These are phyloP conservation scores for Spathaspora boniae DNA, from an alignment of 805 yeast species.

Conservation along the genomic window DNA sequence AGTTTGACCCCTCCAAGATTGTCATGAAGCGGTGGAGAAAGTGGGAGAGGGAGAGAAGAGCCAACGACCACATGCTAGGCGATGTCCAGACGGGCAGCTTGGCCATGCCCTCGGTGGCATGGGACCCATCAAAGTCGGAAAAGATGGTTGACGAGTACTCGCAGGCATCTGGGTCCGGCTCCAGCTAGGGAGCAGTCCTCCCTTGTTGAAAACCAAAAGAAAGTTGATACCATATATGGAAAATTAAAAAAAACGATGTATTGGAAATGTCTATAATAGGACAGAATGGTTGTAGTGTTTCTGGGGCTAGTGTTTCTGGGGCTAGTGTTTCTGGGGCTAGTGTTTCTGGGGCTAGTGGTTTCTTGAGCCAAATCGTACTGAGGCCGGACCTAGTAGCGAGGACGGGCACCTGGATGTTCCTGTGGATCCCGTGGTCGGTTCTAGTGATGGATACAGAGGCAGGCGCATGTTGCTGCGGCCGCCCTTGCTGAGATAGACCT, in stretches of 20 bases:
- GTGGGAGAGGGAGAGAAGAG: constrained; percentile 68
- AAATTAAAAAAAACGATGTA: not conserved
- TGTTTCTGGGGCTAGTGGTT: not conserved
- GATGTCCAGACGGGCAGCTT: constrained; percentile 9
- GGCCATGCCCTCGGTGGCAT: constrained; percentile 39
- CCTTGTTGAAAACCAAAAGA: not conserved
- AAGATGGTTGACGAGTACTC: constrained; percentile 22
- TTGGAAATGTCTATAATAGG: not conserved
- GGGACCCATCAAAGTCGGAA: constrained; percentile 40
- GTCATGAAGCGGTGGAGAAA: constrained; percentile 94
- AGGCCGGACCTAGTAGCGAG: too few species aligned
- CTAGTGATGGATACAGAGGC: not conserved
- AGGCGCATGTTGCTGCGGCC: not conserved
- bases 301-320: not conserved
- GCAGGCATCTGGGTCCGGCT: constrained; percentile 16
- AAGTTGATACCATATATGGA: not conserved
- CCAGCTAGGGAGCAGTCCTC: constrained; percentile 1
- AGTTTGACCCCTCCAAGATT: constrained; percentile 87
- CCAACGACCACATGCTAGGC: constrained; percentile 16
- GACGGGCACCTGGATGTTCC: too few species aligned
- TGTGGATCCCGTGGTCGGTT: not conserved
- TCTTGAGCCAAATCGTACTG: too few species aligned
- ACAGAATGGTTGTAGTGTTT: not conserved
- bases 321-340: not conserved
- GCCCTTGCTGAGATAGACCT: constrained; percentile 21